These are phyloP conservation scores for Sporopachydermia cereana DNA, from an alignment of 1,139 yeast species.

Conservation along the genomic window DNA sequence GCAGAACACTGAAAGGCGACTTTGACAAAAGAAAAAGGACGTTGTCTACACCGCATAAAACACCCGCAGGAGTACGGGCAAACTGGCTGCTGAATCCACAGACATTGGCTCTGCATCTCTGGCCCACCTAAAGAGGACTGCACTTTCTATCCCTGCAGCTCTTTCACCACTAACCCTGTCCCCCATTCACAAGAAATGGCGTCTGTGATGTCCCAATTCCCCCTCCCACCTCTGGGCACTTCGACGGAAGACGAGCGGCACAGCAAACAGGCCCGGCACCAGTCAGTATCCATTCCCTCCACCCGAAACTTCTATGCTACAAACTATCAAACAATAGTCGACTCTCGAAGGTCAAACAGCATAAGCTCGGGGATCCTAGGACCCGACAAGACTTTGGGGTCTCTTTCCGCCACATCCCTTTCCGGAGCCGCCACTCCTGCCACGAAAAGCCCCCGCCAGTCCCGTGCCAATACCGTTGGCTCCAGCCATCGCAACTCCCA, in stretches of 20 bases:
- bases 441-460: conserved; percentile 3
- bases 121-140: too few species aligned
- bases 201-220: conserved; percentile 4
- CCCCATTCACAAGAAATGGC: conserved; percentile 11
- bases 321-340: conserved; percentile 3
- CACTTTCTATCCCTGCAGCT: too few species aligned
- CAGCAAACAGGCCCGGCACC: neutral
- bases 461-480: neutral
- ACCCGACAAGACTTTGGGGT: conserved; percentile 9
- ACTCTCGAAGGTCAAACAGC: conserved; percentile 2
- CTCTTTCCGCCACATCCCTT: conserved; percentile 8
- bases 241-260: neutral
- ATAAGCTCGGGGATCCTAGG: neutral
- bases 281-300: neutral
- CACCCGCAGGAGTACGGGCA: too few species aligned
- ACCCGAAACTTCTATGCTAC: neutral
- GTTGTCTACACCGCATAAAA: too few species aligned
- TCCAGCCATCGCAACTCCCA: neutral
- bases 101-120: too few species aligned
- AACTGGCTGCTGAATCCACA: too few species aligned
- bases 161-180: conserved; percentile 18
- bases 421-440: conserved; percentile 4
- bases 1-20: too few species aligned
- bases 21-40: too few species aligned
- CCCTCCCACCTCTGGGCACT: conserved; percentile 4